These are phyloP conservation scores for Arabidopsis suecica DNA, from an alignment of 345 rosid genomes.

Conservation along the genomic window DNA sequence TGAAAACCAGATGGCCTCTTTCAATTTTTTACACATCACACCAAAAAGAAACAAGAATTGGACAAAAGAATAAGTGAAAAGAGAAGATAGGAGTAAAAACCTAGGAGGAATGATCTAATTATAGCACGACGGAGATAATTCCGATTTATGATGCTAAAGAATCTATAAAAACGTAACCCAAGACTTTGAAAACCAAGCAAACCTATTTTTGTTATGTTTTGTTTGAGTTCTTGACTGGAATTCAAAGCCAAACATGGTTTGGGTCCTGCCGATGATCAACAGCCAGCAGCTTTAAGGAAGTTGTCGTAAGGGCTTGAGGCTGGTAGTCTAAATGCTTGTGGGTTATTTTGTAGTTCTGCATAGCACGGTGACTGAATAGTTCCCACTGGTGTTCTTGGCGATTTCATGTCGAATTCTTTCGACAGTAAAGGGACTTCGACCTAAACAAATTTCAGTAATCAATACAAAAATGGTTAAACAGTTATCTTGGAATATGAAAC, in stretches of 20 bases:
- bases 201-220: constrained; percentile 3
- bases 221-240: constrained; percentile 20
- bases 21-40: constrained; percentile 27
- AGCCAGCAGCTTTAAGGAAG: constrained; percentile 52
- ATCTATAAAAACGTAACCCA: constrained; percentile 25
- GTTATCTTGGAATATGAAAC: constrained; percentile 14
- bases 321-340: constrained; percentile 42
- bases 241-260: constrained; percentile 9
- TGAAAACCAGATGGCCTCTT: constrained; percentile 26
- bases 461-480: not conserved
- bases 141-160: constrained; percentile 30
- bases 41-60: constrained; percentile 38
- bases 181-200: constrained; percentile 30
- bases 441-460: constrained; percentile 48
- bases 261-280: constrained; percentile 37
- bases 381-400: constrained; percentile 42
- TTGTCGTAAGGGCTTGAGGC: constrained; percentile 48
- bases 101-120: constrained; percentile 33
- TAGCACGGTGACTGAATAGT: constrained; percentile 44
- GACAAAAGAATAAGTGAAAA: constrained; percentile 33
- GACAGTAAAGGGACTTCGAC: constrained; percentile 59
- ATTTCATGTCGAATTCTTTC: constrained; percentile 36
- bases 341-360: constrained; percentile 36
- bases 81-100: constrained; percentile 13
- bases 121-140: constrained; percentile 17